These are phyloP conservation scores for Dactylonectria estremocensis DNA, from an alignment of 2,329 filamentous ascomycete species.

Conservation along the genomic window DNA sequence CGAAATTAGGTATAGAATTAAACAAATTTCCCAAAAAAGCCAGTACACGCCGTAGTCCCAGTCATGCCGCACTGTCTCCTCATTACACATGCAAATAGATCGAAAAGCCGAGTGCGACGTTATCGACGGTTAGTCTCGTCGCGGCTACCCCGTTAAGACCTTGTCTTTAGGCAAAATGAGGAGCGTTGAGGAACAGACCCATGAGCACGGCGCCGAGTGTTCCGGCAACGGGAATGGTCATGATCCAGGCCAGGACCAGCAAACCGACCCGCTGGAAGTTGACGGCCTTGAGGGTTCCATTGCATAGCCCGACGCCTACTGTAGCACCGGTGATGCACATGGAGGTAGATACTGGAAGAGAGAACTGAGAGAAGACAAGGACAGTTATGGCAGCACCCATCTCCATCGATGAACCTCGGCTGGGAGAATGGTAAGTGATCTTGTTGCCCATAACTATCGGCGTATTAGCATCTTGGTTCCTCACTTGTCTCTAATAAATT, in stretches of 20 bases:
- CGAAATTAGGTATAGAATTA: too few species aligned
- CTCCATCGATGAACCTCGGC: slow-evolving; percentile 79
- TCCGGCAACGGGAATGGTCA: slow-evolving; percentile 61
- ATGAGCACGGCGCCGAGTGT: slow-evolving; percentile 59
- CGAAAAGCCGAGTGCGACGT: slow-evolving; percentile 1
- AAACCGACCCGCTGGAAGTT: slow-evolving; percentile 83
- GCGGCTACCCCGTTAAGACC: not conserved
- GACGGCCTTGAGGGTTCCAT: slow-evolving; percentile 79
- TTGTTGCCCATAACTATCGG: slow-evolving; percentile 83
- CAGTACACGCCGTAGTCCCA: slow-evolving; percentile 3
- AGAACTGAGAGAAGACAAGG: slow-evolving; percentile 82
- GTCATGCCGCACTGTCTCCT: slow-evolving; percentile 17
- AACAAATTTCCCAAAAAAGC: not conserved
- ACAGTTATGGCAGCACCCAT: slow-evolving; percentile 85
- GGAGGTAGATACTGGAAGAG: slow-evolving; percentile 82
- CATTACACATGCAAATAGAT: slow-evolving; percentile 19
- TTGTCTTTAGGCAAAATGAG: slow-evolving; percentile 48
- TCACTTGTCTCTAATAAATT: not conserved
- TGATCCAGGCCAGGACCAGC: slow-evolving; percentile 74
- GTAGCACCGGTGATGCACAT: slow-evolving; percentile 88
- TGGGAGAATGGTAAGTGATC: slow-evolving; percentile 78
- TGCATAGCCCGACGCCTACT: slow-evolving; percentile 84
- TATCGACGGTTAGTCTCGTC: not conserved
- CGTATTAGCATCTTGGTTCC: slow-evolving; percentile 31
- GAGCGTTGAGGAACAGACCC: slow-evolving; percentile 59